phyloP scores from a whole-genome alignment of 2,329 filamentous ascomycete genomes.

The Nemania abortiva region DNA sequence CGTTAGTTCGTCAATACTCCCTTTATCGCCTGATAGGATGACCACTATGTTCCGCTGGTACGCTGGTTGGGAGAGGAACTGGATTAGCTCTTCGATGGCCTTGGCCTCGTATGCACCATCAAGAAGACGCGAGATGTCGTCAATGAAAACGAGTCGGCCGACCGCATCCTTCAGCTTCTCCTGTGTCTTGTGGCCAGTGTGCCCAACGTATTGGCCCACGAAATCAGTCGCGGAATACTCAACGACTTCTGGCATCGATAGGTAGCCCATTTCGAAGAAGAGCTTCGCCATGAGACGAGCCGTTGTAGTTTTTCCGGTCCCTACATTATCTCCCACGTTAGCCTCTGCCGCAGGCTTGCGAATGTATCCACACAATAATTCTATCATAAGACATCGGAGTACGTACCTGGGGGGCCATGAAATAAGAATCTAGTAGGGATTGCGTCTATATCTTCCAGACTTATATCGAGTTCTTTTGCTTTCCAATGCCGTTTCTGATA shows the following conservation, averaged over 20 bases:
- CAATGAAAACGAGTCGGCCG: conserved; percentile 14
- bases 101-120: neutral
- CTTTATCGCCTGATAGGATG: neutral
- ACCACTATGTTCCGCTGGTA: neutral
- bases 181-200: conserved; percentile 14
- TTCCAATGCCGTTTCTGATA: conserved; percentile 6
- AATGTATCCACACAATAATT: no score
- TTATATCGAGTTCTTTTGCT: conserved; percentile 1
- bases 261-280: conserved; percentile 79
- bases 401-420: conserved; percentile 6
- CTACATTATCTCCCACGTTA: conserved; percentile 37
- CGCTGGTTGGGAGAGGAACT: neutral
- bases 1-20: neutral
- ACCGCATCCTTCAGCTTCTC: conserved; percentile 4
- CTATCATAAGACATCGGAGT: no score
- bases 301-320: conserved; percentile 61
- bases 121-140: conserved; percentile 1
- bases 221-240: conserved; percentile 77
- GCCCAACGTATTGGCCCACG: conserved; percentile 74
- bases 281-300: conserved; percentile 79
- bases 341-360: no score
- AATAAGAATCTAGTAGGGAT: conserved; percentile 4
- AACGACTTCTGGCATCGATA: conserved; percentile 71
- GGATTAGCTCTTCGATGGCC: neutral
- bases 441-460: neutral